Evolutionary conservation across 1,284 basidiomycete species (phyloP).

Genomic region (Rhodotorula glutinis): DNA sequence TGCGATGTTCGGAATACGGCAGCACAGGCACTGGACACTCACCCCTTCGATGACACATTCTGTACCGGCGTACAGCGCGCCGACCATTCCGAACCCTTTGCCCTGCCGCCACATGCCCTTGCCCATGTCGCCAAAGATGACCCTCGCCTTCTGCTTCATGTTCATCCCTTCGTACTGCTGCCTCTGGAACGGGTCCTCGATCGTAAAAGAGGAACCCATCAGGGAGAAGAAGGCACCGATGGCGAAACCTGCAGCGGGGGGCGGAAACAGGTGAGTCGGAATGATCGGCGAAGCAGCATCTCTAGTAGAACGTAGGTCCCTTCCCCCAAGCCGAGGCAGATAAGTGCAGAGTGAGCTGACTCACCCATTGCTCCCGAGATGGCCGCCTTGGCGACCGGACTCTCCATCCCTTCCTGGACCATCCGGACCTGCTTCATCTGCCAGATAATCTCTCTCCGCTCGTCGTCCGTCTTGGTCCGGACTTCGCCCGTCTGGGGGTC

Average conservation of each 20-base stretch:
- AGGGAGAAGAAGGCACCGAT: slow-evolving; percentile 94
- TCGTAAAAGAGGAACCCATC: slow-evolving; percentile 91
- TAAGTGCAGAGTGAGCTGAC: neutral
- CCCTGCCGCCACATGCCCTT: slow-evolving; percentile 85
- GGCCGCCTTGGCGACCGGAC: slow-evolving; percentile 40
- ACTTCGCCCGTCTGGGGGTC: slow-evolving; percentile 26
- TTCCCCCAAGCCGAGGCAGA: neutral
- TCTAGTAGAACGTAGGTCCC: too few relatives aligned
- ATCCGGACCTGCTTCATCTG: slow-evolving; percentile 42
- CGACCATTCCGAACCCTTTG: slow-evolving; percentile 92
- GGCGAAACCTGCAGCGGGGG: slow-evolving; percentile 64
- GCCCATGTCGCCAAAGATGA: slow-evolving; percentile 93
- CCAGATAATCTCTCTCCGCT: slow-evolving; percentile 38
- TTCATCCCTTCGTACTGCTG: slow-evolving; percentile 54
- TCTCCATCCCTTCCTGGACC: slow-evolving; percentile 42
- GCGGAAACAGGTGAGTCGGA: too few relatives aligned
- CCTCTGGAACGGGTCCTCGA: slow-evolving; percentile 77
- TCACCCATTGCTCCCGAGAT: slow-evolving; percentile 40
- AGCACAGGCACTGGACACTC: slow-evolving; percentile 51
- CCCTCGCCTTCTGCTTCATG: slow-evolving; percentile 68
- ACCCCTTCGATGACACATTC: slow-evolving; percentile 96
- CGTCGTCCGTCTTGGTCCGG: slow-evolving; percentile 34
- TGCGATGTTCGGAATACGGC: too few relatives aligned
- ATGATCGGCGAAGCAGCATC: neutral
- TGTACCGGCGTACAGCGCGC: slow-evolving; percentile 84